Evolutionary conservation across 164 flowering plant genomes (phyloP), one percentile per base, ranked within the genome.

Genomic region (Aristolochia fimbriata): DNA sequence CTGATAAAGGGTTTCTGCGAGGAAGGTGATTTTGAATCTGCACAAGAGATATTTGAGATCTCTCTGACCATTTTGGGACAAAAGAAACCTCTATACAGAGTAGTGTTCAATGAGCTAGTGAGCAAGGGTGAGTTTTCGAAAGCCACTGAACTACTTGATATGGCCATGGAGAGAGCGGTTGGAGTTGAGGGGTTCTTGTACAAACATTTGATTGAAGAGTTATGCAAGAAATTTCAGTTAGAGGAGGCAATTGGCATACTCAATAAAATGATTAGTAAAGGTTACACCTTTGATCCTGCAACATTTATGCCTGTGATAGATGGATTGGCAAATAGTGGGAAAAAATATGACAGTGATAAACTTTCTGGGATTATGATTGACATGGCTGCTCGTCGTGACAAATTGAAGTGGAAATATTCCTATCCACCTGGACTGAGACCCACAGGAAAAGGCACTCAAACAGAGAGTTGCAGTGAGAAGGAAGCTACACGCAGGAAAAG

Each of bases 241-340:
- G 86, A 80, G 25, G 75, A 62, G 51, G 90, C 98, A 55, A 61
- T 60, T 67, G 70, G 62, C 27, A 71, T 83, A 68, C 79, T 93
- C 31, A 57, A 72, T 53, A 75, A 72, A 66, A 71, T 93, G 96
- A 69, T 82, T 5, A 63, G 71, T 43, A 82, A 74, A 49, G 83
- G 81, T 52, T 81, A 73, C 66, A 41, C 56, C 41, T 82, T 93
- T 72, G 91, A 93, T 71, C 90, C 90, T 76, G 88, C 97, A 61
- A 66, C 86, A 55, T 86, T 93, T 66, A 78, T 93, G 85, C 86
- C 88, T 22, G 94, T 93, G 57, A 80, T 93, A 73, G 94, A 93
- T 73, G 85, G 65, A 52, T 71, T 90, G 46, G 74, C 78, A 53
- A 82, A 76, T 63, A 68, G n/a, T 41, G 96, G 97, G 61, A 81